phyloP scores from a whole-genome alignment of 78 protist species.

The Bodo saltans region DNA sequence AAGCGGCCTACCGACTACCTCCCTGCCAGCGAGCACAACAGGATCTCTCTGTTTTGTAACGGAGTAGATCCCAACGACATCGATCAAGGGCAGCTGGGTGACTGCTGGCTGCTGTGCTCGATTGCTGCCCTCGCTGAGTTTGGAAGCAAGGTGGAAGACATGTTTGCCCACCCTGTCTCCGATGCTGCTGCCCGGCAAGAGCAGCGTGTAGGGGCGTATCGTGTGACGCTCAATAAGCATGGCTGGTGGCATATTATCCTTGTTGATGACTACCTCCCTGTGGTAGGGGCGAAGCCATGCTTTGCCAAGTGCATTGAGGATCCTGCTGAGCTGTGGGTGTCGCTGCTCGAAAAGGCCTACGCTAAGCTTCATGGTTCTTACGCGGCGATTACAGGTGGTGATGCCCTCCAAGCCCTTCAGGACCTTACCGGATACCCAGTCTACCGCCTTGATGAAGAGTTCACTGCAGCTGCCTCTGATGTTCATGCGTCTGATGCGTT shows the following conservation, averaged over 20 bases:
- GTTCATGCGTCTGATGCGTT: no score
- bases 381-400: conserved; percentile 1
- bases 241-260: conserved; percentile 16
- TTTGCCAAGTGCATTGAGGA: not conserved
- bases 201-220: not conserved
- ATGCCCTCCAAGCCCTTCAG: not conserved
- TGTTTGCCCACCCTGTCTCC: not conserved
- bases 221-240: not conserved
- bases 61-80: not conserved
- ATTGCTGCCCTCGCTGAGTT: not conserved
- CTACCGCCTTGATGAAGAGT: conserved; percentile 4
- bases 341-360: conserved; percentile 51
- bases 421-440: conserved; percentile 27
- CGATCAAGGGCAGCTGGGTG: not conserved
- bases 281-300: not conserved
- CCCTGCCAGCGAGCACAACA: not conserved
- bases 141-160: not conserved
- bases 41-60: no score
- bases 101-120: not conserved
- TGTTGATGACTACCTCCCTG: conserved; percentile 26
- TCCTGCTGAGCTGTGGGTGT: conserved; percentile 31
- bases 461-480: no score
- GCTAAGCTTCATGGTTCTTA: conserved; percentile 42
- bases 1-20: not conserved
- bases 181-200: not conserved